Conservation (phyloP, 2,329 filamentous ascomycete genomes). For the Ceratocystis ficicola region DNA sequence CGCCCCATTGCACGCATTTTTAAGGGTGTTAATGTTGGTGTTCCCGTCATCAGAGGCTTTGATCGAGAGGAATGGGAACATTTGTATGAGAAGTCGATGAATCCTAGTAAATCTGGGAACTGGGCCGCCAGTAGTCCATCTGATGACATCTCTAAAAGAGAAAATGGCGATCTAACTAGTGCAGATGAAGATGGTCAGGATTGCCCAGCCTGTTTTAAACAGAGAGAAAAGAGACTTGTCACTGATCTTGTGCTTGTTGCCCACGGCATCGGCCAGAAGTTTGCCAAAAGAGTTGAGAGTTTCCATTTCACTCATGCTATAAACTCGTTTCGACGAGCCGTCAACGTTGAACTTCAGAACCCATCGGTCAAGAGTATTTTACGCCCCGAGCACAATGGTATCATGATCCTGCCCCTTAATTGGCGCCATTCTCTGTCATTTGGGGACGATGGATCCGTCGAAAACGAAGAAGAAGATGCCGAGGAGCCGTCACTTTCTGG, state of each 20-base stretch:
- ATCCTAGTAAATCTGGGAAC: conserved; percentile 27
- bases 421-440: conserved; percentile 84
- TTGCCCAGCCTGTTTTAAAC: conserved; percentile 49
- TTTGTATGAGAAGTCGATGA: conserved; percentile 43
- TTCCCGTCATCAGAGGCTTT: conserved; percentile 83
- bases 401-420: conserved; percentile 90
- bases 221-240: conserved; percentile 55
- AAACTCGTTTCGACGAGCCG: conserved; percentile 72
- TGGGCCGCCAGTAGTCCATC: conserved; percentile 24
- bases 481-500: conserved; percentile 37
- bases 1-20: conserved; percentile 72
- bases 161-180: not conserved
- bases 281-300: conserved; percentile 87
- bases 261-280: conserved; percentile 92
- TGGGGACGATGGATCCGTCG: conserved; percentile 60
- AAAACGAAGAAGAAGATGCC: conserved; percentile 40
- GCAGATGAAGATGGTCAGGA: conserved; percentile 13
- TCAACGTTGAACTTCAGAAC: conserved; percentile 72
- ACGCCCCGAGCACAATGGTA: conserved; percentile 61
- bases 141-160: conserved; percentile 28
- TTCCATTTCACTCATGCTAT: conserved; percentile 97
- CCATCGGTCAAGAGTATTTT: conserved; percentile 63
- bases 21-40: conserved; percentile 69
- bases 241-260: conserved; percentile 83
- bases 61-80: conserved; percentile 64